Evolutionary conservation across 2,329 filamentous ascomycete species (phyloP).

Genomic region (Pezicula carpinea): DNA sequence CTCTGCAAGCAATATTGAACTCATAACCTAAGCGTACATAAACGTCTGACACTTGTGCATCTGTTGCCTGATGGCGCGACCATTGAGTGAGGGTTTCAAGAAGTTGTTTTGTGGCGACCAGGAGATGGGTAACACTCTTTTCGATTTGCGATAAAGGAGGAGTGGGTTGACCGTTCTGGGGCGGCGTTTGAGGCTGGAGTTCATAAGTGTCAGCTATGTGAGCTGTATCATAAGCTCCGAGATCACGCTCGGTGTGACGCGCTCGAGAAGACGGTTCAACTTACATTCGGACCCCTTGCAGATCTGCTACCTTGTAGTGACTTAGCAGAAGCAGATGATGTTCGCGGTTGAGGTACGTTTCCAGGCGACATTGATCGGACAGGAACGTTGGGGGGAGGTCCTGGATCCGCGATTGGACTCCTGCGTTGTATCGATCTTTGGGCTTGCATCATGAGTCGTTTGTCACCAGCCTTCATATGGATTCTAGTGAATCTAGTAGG

Average conservation of each 20-base stretch:
- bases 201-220: conserved; percentile 5
- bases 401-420: conserved; percentile 58
- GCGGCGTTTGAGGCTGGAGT: conserved; percentile 12
- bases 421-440: conserved; percentile 55
- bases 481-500: neutral
- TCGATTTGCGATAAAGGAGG: conserved; percentile 81
- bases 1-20: conserved; percentile 97
- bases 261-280: conserved; percentile 28
- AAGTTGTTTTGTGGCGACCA: conserved; percentile 96
- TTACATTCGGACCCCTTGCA: conserved; percentile 53
- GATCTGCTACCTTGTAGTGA: conserved; percentile 46
- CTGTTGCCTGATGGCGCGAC: conserved; percentile 88
- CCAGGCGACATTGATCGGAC: conserved; percentile 55
- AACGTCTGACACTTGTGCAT: conserved; percentile 94
- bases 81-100: conserved; percentile 96
- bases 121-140: conserved; percentile 95
- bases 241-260: neutral
- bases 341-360: conserved; percentile 50
- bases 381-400: conserved; percentile 51
- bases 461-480: neutral
- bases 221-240: neutral
- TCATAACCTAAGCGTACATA: conserved; percentile 97
- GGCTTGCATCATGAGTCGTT: conserved; percentile 18
- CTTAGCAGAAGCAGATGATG: conserved; percentile 62
- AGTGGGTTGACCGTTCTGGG: conserved; percentile 16